Evolutionary conservation across 2,329 filamentous ascomycete genomes (phyloP).

Genomic region (Harringtonia lauricola): DNA sequence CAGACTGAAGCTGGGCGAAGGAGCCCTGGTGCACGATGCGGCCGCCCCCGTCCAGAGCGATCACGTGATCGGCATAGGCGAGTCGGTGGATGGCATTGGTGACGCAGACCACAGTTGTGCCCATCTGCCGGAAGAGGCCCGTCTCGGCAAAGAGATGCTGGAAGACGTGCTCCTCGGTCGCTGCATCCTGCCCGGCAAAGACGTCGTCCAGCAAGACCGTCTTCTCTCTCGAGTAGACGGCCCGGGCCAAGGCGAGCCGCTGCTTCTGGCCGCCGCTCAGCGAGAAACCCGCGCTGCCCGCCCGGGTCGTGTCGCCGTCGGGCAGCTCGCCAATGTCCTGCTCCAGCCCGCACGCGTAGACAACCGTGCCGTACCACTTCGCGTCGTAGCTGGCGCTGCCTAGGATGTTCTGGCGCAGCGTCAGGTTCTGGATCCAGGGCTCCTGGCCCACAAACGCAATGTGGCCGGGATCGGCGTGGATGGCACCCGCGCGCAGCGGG

Average conservation of each 20-base stretch:
- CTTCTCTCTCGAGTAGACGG: constrained; percentile 6
- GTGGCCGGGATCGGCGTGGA: background rate
- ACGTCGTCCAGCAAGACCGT: constrained; percentile 11
- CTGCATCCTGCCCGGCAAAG: constrained; percentile 8
- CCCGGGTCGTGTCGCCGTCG: constrained; percentile 10
- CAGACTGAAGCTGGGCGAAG: constrained; percentile 24
- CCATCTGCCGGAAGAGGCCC: constrained; percentile 17
- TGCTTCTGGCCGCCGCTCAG: constrained; percentile 15
- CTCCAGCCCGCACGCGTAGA: constrained; percentile 12
- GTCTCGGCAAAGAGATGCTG: too few species aligned
- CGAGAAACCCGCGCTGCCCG: constrained; percentile 12
- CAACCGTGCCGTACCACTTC: constrained; percentile 4
- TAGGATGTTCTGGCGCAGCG: constrained; percentile 1
- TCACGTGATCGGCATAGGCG: constrained; percentile 31
- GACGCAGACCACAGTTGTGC: constrained; percentile 22
- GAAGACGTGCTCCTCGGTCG: background rate
- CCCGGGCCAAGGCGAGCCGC: constrained; percentile 12
- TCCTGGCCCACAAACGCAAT: background rate
- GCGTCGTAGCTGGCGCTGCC: background rate
- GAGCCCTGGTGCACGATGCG: constrained; percentile 31
- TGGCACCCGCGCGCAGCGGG: background rate
- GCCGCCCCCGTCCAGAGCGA: constrained; percentile 29
- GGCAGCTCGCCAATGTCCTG: constrained; percentile 3
- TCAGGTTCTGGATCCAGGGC: background rate
- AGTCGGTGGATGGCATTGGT: constrained; percentile 28